Base-by-base conservation (phyloP, 1,284 basidiomycete species). In the Veloboletus limbatus region DNA sequence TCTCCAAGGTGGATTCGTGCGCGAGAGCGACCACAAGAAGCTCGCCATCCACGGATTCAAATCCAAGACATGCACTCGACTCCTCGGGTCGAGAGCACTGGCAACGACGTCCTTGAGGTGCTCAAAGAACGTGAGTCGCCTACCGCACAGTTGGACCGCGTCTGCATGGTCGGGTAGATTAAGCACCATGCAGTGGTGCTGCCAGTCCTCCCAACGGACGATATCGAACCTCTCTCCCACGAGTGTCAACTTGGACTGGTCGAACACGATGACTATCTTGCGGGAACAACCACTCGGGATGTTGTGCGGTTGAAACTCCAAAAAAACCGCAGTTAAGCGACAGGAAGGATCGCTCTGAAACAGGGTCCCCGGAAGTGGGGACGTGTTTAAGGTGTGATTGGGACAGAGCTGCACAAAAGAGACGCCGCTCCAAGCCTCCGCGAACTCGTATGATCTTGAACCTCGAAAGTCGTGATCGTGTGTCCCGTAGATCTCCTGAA, bases 201-300 rank as follows among this genome's bases (percentile, higher is more conserved):
- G 62, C 63, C 63, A 69, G 33, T 68, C 59, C 30, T 67, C 53
- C 63, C 67, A 65, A 10, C 58, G 54, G 16, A 68, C 51, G 14
- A 35, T 24, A 25, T 54, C 54, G 31, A 62, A 57, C 20, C 24
- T 54, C 14, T 52, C 50, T 18, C 49, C 42, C 35, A 32, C 28
- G 20, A 45, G 43, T 17, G 49, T 43, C 20, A 68, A 32, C 31
- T 54, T 49, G 37, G 62, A 58, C 26, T 63, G 65, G 13, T 68
- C 63, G 34, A 68, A 52, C 18, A 67, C 51, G 27, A 69, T 35
- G 20, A 52, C 45, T 18, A 65, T 44, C 44, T 68, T 69, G 50
- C 61, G 63, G 24, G 63, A 66, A 44, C 58, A 67, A 3, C 65
- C 63, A 13, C 37, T 49, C 10, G 67, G 67, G 26, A 54, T 48